Percentiles rank a stretch among this genome's conserved stretches.
Conservation (phyloP, 345 rosid genomes). For the Syzygium grande region DNA sequence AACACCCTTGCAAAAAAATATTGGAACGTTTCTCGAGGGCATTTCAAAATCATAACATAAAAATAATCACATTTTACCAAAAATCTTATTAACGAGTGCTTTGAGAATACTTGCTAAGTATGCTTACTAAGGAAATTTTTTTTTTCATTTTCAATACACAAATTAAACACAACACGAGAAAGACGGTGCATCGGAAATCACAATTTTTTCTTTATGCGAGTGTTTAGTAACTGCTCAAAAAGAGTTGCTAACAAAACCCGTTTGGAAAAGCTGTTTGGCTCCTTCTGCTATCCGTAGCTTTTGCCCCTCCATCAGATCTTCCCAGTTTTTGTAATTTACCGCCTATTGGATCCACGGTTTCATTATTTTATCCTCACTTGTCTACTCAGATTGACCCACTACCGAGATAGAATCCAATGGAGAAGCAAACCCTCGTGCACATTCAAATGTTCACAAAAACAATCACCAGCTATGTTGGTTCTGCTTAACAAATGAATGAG, state of each 20-base stretch:
- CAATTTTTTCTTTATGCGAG: background rate
- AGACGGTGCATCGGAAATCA: background rate
- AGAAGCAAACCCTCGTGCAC: background rate
- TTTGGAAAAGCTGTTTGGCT: constrained; percentile 10
- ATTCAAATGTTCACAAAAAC: background rate
- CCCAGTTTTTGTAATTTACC: background rate
- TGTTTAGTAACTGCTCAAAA: background rate
- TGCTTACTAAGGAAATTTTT: background rate
- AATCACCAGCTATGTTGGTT: background rate
- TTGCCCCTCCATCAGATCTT: constrained; percentile 9
- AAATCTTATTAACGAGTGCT: background rate
- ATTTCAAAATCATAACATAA: constrained; percentile 16
- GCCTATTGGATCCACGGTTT: background rate
- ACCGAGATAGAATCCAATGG: constrained; percentile 4
- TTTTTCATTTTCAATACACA: background rate
- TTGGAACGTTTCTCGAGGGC: constrained; percentile 46
- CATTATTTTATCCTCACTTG: background rate
- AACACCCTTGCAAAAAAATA: constrained; percentile 4
- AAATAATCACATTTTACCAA: background rate
- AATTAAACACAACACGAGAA: background rate
- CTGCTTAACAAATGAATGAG: background rate
- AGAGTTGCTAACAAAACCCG: background rate
- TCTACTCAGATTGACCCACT: background rate
- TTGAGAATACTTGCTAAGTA: background rate
- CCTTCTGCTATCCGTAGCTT: constrained; percentile 16